These are phyloP conservation scores for Pseudocercospora vitis DNA, from an alignment of 2,329 filamentous ascomycete species.

Conservation along the genomic window DNA sequence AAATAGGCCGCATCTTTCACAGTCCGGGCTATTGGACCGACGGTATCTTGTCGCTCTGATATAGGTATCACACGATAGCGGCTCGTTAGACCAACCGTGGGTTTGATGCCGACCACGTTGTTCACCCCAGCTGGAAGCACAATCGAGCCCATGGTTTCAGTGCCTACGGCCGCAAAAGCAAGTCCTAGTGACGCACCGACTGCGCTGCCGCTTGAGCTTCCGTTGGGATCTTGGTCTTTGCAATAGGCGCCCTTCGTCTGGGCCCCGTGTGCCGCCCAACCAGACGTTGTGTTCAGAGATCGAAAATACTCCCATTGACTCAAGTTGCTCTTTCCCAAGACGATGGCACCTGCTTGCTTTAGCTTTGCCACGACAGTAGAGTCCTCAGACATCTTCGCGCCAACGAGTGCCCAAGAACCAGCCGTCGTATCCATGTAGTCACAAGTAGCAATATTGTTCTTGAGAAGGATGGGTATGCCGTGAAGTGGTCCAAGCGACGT, in stretches of 20 bases:
- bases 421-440: constrained; percentile 65
- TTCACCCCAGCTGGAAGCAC: constrained; percentile 56
- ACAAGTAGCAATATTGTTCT: constrained; percentile 65
- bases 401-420: constrained; percentile 63
- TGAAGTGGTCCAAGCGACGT: constrained; percentile 57
- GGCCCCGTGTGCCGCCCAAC: constrained; percentile 65
- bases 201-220: constrained; percentile 62
- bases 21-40: constrained; percentile 59
- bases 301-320: constrained; percentile 66
- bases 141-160: constrained; percentile 65
- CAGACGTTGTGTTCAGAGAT: constrained; percentile 57
- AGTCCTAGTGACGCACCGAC: constrained; percentile 62
- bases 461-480: constrained; percentile 65
- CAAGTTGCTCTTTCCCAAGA: constrained; percentile 66
- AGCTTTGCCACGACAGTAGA: constrained; percentile 61
- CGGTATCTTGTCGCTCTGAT: constrained; percentile 56
- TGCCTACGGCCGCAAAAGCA: constrained; percentile 59
- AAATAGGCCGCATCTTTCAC: constrained; percentile 60
- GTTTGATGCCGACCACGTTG: constrained; percentile 67
- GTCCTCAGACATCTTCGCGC: constrained; percentile 58
- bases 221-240: constrained; percentile 60
- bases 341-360: constrained; percentile 60
- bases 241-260: constrained; percentile 64
- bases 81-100: constrained; percentile 65
- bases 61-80: constrained; percentile 66